Conservation (phyloP, 106 monocot species). For the Phalaenopsis equestris region DNA sequence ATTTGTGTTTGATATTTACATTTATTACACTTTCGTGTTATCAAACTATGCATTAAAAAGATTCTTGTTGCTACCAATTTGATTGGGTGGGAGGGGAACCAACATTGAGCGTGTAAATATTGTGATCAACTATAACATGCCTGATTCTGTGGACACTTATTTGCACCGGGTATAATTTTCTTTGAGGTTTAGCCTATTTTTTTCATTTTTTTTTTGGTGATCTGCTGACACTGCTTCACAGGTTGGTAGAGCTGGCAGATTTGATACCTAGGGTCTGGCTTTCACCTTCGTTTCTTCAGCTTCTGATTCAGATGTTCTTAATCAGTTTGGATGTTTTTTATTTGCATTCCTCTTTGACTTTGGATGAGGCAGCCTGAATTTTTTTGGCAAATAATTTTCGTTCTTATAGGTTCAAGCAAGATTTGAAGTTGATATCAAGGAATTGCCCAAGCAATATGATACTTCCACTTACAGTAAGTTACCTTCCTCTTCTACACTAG, state of each 20-base stretch:
- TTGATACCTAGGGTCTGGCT: slow-evolving; percentile 96
- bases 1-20: no score
- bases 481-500: no score
- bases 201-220: neutral
- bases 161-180: slow-evolving; percentile 64
- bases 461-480: slow-evolving; percentile 97
- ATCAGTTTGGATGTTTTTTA: slow-evolving; percentile 41
- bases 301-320: slow-evolving; percentile 89
- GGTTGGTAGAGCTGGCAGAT: slow-evolving; percentile 90
- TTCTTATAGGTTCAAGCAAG: slow-evolving; percentile 78
- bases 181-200: neutral
- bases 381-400: neutral
- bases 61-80: slow-evolving; percentile 27
- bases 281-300: slow-evolving; percentile 51
- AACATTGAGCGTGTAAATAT: slow-evolving; percentile 99
- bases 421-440: slow-evolving; percentile 99
- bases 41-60: slow-evolving; percentile 29
- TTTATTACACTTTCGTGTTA: no score
- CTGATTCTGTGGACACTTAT: slow-evolving; percentile 97
- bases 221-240: neutral
- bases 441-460: slow-evolving; percentile 92
- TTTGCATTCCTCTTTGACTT: neutral
- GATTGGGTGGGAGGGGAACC: slow-evolving; percentile 89
- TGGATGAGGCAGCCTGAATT: neutral
- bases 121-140: slow-evolving; percentile 99